Evolutionary conservation across 169 alveolate species (phyloP).

Genomic region (Toxoplasma gondii): DNA sequence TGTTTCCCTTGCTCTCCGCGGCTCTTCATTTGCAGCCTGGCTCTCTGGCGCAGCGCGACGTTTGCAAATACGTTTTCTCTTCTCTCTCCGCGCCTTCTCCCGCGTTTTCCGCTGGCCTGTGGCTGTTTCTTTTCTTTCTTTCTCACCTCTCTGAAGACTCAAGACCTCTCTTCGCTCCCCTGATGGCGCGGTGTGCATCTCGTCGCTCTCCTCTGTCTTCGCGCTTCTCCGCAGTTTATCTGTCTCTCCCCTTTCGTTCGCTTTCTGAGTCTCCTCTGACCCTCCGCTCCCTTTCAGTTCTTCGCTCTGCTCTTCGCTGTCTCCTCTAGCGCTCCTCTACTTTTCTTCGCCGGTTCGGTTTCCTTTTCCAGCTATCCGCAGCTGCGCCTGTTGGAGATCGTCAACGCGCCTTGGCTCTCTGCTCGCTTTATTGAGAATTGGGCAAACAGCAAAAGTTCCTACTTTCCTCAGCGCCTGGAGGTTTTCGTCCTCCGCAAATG

Average conservation of each 20-base stretch:
- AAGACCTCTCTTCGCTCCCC: neutral
- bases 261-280: too few relatives aligned
- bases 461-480: constrained; percentile 5
- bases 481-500: constrained; percentile 25
- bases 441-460: neutral
- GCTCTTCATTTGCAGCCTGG: neutral
- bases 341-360: neutral
- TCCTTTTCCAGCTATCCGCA: neutral
- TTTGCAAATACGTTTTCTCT: neutral
- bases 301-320: too few relatives aligned
- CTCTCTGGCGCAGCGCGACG: neutral
- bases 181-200: neutral
- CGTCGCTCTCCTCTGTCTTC: neutral
- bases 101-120: neutral
- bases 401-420: neutral
- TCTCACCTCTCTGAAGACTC: neutral
- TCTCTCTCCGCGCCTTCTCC: neutral
- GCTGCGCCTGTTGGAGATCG: neutral
- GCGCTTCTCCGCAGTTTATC: neutral
- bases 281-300: too few relatives aligned
- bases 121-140: neutral
- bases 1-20: too few relatives aligned
- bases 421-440: neutral
- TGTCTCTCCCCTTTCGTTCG: too few relatives aligned
- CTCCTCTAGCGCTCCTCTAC: too few relatives aligned